Evolutionary conservation across 2,329 filamentous ascomycete genomes (phyloP).

Genomic region (Plectosphaerella sp.): DNA sequence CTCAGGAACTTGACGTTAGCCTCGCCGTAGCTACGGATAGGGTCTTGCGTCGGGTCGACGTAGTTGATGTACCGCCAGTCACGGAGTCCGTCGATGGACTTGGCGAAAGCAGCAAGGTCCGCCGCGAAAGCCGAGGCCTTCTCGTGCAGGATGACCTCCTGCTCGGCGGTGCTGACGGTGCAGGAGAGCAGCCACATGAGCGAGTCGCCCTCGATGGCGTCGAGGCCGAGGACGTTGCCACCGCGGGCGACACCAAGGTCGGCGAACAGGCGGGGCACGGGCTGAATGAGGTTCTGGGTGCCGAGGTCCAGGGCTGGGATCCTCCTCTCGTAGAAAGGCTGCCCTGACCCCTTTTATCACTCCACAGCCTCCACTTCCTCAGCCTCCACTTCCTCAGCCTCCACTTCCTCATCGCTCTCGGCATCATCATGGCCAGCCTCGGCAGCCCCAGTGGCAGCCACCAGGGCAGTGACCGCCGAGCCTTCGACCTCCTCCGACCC

Average conservation of each 20-base stretch:
- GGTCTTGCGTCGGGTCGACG: conserved; percentile 28
- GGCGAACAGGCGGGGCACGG: conserved; percentile 8
- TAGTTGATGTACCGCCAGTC: conserved; percentile 43
- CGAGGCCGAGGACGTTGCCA: conserved; percentile 8
- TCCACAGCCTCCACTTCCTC: too few species aligned
- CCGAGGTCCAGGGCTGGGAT: conserved; percentile 7
- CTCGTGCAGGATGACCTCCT: neutral
- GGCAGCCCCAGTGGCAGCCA: too few species aligned
- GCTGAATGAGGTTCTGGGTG: conserved; percentile 8
- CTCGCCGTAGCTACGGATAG: conserved; percentile 27
- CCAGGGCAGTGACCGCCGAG: too few species aligned
- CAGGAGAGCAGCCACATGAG: conserved; percentile 2
- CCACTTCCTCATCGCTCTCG: too few species aligned
- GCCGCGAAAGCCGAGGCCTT: neutral
- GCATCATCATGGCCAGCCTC: too few species aligned
- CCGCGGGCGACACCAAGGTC: conserved; percentile 5
- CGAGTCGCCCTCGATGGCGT: conserved; percentile 5
- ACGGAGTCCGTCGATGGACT: conserved; percentile 13
- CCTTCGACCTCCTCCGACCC: too few species aligned
- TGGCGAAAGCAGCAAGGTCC: conserved; percentile 5
- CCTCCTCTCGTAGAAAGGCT: too few species aligned
- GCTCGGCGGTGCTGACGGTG: neutral
- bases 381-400: too few species aligned
- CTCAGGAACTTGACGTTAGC: conserved; percentile 24
- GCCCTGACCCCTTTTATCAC: too few species aligned